Evolutionary conservation across 1,139 yeast species (phyloP).

Genomic region (Suhomyces chickasaworum): DNA sequence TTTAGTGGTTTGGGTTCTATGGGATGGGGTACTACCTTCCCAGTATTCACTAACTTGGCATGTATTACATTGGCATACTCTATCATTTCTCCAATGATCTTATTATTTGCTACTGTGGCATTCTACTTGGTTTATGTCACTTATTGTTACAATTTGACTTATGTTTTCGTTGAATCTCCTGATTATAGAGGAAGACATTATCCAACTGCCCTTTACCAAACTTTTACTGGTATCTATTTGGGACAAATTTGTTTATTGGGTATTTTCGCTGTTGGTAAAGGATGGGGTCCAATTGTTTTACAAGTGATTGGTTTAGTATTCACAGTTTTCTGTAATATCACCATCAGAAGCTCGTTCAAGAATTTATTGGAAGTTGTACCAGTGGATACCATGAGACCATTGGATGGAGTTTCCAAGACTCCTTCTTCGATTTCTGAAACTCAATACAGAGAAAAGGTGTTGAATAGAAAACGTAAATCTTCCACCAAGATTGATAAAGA

Average conservation of each 20-base stretch:
- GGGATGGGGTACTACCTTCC: conserved; percentile 90
- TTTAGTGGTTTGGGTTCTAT: conserved; percentile 61
- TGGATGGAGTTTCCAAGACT: conserved; percentile 70
- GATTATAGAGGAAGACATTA: conserved; percentile 85
- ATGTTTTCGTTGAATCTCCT: conserved; percentile 59
- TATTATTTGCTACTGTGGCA: conserved; percentile 69
- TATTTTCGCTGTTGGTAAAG: conserved; percentile 83
- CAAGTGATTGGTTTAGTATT: conserved; percentile 64
- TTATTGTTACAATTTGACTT: conserved; percentile 75
- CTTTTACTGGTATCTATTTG: conserved; percentile 82
- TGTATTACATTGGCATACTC: conserved; percentile 80
- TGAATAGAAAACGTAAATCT: conserved; percentile 23
- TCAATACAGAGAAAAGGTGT: conserved; percentile 39
- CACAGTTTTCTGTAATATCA: conserved; percentile 67
- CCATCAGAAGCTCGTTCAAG: conserved; percentile 63
- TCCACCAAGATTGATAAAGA: conserved; percentile 18
- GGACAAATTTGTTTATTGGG: conserved; percentile 87
- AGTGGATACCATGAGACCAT: conserved; percentile 65
- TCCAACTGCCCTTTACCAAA: conserved; percentile 85
- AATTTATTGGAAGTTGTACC: conserved; percentile 62
- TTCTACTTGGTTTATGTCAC: conserved; percentile 77
- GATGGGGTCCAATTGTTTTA: conserved; percentile 90
- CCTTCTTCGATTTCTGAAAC: conserved; percentile 37
- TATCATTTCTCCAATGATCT: conserved; percentile 72
- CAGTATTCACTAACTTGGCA: conserved; percentile 78